Conservation (phyloP, 352 stramenopile genomes). For the Blastocystis sp. region DNA sequence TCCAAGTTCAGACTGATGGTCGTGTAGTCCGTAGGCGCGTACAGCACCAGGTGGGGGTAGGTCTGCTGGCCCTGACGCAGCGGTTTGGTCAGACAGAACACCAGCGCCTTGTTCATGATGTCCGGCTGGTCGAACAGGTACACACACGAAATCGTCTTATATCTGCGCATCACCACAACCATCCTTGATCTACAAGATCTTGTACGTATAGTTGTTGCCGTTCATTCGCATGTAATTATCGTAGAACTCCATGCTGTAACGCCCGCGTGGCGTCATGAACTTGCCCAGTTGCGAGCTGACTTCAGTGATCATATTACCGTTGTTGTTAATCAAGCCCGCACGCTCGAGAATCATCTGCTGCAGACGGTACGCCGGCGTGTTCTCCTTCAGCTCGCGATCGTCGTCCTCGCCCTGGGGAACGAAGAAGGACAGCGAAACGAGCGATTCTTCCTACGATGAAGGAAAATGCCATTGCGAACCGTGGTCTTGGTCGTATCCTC, state of each 20-base stretch:
- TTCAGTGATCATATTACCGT: slow-evolving; percentile 92
- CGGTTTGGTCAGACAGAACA: slow-evolving; percentile 95
- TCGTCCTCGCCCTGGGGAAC: slow-evolving; percentile 78
- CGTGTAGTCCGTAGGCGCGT: slow-evolving; percentile 75
- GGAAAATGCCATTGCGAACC: slow-evolving; percentile 70
- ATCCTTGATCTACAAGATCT: slow-evolving; percentile 55
- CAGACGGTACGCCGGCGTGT: slow-evolving; percentile 80
- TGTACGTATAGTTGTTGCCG: slow-evolving; percentile 74
- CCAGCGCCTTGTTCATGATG: slow-evolving; percentile 90
- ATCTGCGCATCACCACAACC: slow-evolving; percentile 76
- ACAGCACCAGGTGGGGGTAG: slow-evolving; percentile 96
- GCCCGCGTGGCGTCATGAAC: slow-evolving; percentile 93
- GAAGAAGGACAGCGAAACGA: slow-evolving; percentile 93
- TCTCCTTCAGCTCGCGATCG: slow-evolving; percentile 75
- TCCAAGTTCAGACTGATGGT: slow-evolving; percentile 66
- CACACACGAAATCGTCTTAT: slow-evolving; percentile 96
- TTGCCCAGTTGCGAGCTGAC: slow-evolving; percentile 91
- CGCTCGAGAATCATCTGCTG: slow-evolving; percentile 78
- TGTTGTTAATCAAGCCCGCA: slow-evolving; percentile 79
- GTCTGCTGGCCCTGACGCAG: slow-evolving; percentile 96
- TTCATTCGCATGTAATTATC: slow-evolving; percentile 91
- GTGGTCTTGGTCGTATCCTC: slow-evolving; percentile 90
- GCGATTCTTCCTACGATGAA: slow-evolving; percentile 77
- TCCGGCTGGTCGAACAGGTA: slow-evolving; percentile 95
- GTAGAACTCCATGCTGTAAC: slow-evolving; percentile 97